These are phyloP conservation scores for Eucalyptus pumila DNA, from an alignment of 345 rosid species.

Conservation along the genomic window DNA sequence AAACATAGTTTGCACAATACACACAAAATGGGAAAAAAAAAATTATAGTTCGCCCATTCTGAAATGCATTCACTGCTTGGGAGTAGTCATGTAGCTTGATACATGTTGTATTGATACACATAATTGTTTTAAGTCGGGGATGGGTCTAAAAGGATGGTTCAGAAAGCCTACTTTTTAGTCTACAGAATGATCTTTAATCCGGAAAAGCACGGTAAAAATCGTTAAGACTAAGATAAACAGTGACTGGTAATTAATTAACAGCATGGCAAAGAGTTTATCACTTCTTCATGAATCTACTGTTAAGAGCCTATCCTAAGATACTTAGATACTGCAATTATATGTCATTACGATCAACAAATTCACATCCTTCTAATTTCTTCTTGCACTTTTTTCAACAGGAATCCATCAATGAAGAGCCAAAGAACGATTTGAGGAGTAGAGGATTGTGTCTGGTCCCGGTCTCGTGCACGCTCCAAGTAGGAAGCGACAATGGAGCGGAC, in stretches of 20 bases:
- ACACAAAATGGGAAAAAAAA: neutral
- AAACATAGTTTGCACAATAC: neutral
- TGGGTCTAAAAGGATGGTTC: neutral
- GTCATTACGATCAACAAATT: neutral
- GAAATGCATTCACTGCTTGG: neutral
- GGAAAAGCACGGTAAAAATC: neutral
- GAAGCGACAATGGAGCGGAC: constrained; percentile 58
- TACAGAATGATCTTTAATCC: neutral
- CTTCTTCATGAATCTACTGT: neutral
- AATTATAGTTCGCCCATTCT: neutral
- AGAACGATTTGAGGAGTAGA: constrained; percentile 48
- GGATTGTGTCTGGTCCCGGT: constrained; percentile 80
- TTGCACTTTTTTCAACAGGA: neutral
- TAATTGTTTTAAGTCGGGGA: neutral
- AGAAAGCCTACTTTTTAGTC: neutral
- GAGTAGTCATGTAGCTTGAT: neutral
- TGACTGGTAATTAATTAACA: neutral
- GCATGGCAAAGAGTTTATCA: neutral
- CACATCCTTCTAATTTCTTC: neutral
- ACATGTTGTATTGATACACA: neutral
- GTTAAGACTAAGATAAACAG: neutral
- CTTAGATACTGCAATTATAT: neutral
- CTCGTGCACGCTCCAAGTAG: constrained; percentile 58
- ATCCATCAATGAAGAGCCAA: constrained; percentile 4
- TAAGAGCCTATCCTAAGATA: neutral